These are phyloP conservation scores for Capronia epimyces DNA, from an alignment of 2,329 filamentous ascomycete species.

Conservation along the genomic window DNA sequence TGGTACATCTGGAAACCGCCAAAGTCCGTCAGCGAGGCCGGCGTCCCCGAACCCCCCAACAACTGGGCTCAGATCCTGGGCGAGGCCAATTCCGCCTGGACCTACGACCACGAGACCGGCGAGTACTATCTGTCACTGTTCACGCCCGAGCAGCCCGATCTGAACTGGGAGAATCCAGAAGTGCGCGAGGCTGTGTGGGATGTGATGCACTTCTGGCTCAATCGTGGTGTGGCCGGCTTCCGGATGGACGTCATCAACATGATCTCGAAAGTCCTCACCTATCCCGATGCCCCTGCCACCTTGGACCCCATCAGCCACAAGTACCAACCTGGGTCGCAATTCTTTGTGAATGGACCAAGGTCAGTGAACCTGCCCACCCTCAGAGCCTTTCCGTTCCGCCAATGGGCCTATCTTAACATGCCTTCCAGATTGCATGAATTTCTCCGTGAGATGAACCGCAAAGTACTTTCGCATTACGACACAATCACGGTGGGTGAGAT, in stretches of 20 bases:
- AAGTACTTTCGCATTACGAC: conserved; percentile 36
- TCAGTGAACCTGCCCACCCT: neutral
- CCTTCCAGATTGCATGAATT: conserved; percentile 34
- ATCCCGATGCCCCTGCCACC: conserved; percentile 42
- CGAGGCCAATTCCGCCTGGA: conserved; percentile 40
- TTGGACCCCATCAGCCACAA: conserved; percentile 38
- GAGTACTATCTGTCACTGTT: conserved; percentile 77
- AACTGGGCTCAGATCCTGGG: conserved; percentile 56
- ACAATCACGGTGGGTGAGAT: conserved; percentile 41
- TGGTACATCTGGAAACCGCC: conserved; percentile 61
- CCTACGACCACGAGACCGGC: conserved; percentile 64
- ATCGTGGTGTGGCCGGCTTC: conserved; percentile 67
- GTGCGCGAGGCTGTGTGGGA: conserved; percentile 65
- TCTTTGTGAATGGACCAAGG: conserved; percentile 33
- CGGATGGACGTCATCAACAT: conserved; percentile 71
- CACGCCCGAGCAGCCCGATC: conserved; percentile 68
- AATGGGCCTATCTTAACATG: too few species aligned
- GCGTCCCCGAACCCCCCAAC: conserved; percentile 63
- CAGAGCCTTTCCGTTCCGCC: too few species aligned
- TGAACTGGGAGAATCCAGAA: conserved; percentile 75
- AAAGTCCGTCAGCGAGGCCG: conserved; percentile 47
- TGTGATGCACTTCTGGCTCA: conserved; percentile 73
- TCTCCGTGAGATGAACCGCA: conserved; percentile 35
- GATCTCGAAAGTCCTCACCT: conserved; percentile 58
- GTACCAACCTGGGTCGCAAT: conserved; percentile 46